Evolutionary conservation across 1,284 basidiomycete genomes (phyloP), one percentile per base, ranked within the genome.

Genomic region (Mycosarcoma mackinlayi): DNA sequence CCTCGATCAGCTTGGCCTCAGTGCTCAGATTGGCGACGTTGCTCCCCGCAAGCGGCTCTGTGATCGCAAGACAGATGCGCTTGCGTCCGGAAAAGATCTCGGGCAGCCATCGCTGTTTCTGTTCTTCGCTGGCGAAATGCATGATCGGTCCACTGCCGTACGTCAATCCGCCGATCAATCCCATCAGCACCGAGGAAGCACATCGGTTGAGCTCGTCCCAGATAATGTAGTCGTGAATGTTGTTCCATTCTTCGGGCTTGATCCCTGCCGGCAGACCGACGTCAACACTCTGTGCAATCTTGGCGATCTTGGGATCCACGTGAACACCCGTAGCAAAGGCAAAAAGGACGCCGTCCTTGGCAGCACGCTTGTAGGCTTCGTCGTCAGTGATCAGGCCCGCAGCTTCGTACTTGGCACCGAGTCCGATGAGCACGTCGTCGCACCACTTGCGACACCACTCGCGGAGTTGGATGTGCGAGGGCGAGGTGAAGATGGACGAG

Each of bases 1-100:
- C 82, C 11, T 72, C 63, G 16, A 75, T 75, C 55, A 78, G 75
- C 39, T 51, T 69, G 3, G 83, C 83, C 11, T 74, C 72, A 3
- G 75, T 66, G 38, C 69, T 64, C 25, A 84, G 50, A 48, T 81
- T 80, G 35, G 82, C 81, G 4, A 84, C 83, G 40, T 84, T 83
- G 25, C 76, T 79, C 0, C 83, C 83, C 8, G 77, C 83, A 11
- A 66, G 48, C 13, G 77, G 76, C 44, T 79, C 77, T n/a, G 77
- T 79, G 52, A 79, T 79, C 25, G 77, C 77, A 23, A 79, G 71
- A 25, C 72, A 75, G 42, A 79, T 73, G 8, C 71, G 50, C 54
- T 79, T 77, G 21, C 47, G 50, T 1, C 77, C 77, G 0, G 62
- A 58, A 23, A 79, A 60, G 28, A 79, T 49, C 39, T 76, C 70